Conservation (phyloP, 2,329 filamentous ascomycete genomes). For the Tolypocladium inflatum region DNA sequence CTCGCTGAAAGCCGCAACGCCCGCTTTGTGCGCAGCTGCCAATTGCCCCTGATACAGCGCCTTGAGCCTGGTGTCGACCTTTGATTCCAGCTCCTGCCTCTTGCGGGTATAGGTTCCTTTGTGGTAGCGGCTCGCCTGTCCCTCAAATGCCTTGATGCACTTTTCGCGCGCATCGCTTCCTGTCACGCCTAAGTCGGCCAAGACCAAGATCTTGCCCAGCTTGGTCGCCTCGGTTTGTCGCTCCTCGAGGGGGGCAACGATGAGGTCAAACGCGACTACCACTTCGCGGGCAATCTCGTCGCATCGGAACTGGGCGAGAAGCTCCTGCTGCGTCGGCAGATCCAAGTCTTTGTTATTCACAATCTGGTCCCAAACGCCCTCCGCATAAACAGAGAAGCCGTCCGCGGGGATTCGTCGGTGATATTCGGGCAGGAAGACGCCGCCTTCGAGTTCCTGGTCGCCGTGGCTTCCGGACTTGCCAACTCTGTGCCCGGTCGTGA, state of each 20-base stretch:
- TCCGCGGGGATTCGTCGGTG: slow-evolving; percentile 93
- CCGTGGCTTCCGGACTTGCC: slow-evolving; percentile 50
- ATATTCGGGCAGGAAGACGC: slow-evolving; percentile 87
- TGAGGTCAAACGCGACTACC: slow-evolving; percentile 69
- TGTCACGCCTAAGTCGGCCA: slow-evolving; percentile 63
- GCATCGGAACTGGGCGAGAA: slow-evolving; percentile 93
- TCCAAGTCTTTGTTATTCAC: slow-evolving; percentile 98
- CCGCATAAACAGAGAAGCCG: slow-evolving; percentile 88
- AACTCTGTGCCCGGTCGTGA: slow-evolving; percentile 71
- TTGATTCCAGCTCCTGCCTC: slow-evolving; percentile 71
- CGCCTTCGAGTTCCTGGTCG: slow-evolving; percentile 66
- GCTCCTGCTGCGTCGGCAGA: slow-evolving; percentile 90
- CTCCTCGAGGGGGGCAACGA: slow-evolving; percentile 78
- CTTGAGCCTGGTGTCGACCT: slow-evolving; percentile 84
- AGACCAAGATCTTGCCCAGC: slow-evolving; percentile 61
- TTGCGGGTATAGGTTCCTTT: slow-evolving; percentile 91
- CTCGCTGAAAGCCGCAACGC: slow-evolving; percentile 75
- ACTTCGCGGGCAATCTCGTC: slow-evolving; percentile 94
- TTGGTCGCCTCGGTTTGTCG: slow-evolving; percentile 67
- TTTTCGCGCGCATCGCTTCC: slow-evolving; percentile 65
- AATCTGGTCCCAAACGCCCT: slow-evolving; percentile 96
- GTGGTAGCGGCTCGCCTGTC: slow-evolving; percentile 87
- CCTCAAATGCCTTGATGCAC: slow-evolving; percentile 76
- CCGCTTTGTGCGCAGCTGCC: slow-evolving; percentile 77
- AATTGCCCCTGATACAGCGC: slow-evolving; percentile 83